Evolutionary conservation across 768 basidiomycete genomes (phyloP), one percentile per base, ranked within the genome.

Genomic region (Serpula lacrymans): DNA sequence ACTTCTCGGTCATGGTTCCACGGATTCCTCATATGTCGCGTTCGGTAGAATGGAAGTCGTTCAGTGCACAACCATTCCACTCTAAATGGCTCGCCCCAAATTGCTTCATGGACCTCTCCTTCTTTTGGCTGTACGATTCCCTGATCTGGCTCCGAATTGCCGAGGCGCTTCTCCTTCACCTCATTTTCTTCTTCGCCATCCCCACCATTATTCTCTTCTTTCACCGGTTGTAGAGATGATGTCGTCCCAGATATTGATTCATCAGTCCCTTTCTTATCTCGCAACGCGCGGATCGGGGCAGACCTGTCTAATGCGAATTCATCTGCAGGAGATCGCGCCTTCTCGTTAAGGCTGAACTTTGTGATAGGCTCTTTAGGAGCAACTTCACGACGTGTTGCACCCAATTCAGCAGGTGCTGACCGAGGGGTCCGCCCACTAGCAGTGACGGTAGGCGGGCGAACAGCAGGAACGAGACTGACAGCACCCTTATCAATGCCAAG

Each of bases 1-100:
- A 88, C 73, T 53, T 88, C 82, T 36, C 78, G 68, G 43, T 86
- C 88, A 49, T 89, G 79, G 51, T 97, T 97, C 92, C 93, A 97
- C 2, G 85, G 84, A 57, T 97, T 98, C 29, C 88, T 80, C 37
- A 96, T 61, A 55, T 91, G 85, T 20, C 82, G 75, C 24, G 85
- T 85, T 32, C 77, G 77, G 46, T 70, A 63, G 62, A 97, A 97
- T 0, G 89, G 80, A 3, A 97, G 58, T 2, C 74, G 71, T 10
- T 75, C 66, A 0, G 80, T 86, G 49, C 74, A 77, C 32, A 93
- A 48, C 94, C 94, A 96, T 50, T 92, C 74, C 18, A 96, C 65
- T 45, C 73, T 72, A 73, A 97, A 96, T 4, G 84, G 71, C 37
- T 82, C 76, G 11, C 88, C 89, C 89, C 88, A 88, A 3, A 55